Evolutionary conservation across 345 rosid species (phyloP), one percentile per base, ranked within the genome.

Genomic region (Ceriops decandra): DNA sequence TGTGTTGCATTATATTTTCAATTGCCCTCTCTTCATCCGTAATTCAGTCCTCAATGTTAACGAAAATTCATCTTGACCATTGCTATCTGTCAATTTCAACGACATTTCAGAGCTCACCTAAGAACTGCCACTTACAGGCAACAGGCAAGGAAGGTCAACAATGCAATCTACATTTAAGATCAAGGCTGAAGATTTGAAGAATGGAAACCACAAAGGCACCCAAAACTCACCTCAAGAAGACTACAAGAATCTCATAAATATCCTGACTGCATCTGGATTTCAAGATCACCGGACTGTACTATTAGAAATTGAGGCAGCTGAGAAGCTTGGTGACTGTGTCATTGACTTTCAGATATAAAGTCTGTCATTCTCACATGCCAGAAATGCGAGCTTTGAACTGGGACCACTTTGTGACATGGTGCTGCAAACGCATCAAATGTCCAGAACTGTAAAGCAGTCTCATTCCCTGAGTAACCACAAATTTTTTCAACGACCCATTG

Each of bases 271-370:
- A 28, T 74, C 85, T 5, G 57, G 65, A 54, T 66, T 64, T 5
- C 51, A 74, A n/a, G 73, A 77, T 61, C 65, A 76, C 17, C 15
- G 63, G 63, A 60, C 81, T 1, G 20, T 83, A 62, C 67, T 83
- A 61, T 65, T 80, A 47, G 67, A 80, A 62, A 81, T 86, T 36
- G 80, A 79, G 71, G 82, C 83, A 33, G 86, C 89, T 19, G 90
- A 86, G 80, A 69, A 69, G 70, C 72, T 63, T 22, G 79, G 81
- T 16, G 71, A 64, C 79, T 82, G 83, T 68, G 75, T 74, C 8
- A 83, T 86, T 57, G 84, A 88, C 81, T 88, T 86, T 64, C 82
- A 88, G 75, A 88, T 88, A 79, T 88, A 72, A 80, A 64, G 62
- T 57, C 21, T 9, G 31, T 62, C 38, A 61, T 61, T 58, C 68